These are phyloP conservation scores for Populus simonii DNA, from an alignment of 345 rosid genomes.

Conservation along the genomic window DNA sequence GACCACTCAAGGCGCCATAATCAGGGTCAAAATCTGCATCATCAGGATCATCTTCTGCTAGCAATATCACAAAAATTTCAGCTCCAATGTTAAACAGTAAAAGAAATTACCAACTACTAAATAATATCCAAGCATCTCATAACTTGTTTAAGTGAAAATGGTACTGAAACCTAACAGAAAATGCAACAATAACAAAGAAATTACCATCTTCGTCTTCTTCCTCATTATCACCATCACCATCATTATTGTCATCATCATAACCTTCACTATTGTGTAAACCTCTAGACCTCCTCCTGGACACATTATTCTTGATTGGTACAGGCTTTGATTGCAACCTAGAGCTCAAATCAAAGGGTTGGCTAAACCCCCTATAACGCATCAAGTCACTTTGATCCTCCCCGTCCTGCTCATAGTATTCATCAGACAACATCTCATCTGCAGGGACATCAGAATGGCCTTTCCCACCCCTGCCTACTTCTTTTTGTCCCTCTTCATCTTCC, in stretches of 20 bases:
- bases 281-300: conserved; percentile 58
- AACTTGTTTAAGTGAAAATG: background rate
- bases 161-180: conserved; percentile 1
- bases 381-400: conserved; percentile 91
- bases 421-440: conserved; percentile 98
- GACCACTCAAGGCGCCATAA: conserved; percentile 41
- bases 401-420: conserved; percentile 99
- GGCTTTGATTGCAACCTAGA: conserved; percentile 53
- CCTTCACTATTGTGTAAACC: conserved; percentile 35
- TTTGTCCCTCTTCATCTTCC: conserved; percentile 65
- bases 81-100: conserved; percentile 7
- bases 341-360: conserved; percentile 48
- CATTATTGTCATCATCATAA: conserved; percentile 34
- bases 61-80: conserved; percentile 29
- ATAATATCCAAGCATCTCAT: background rate
- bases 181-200: conserved; percentile 19
- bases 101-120: background rate
- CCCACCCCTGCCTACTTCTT: conserved; percentile 48
- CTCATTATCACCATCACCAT: conserved; percentile 68
- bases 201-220: conserved; percentile 92
- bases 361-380: conserved; percentile 52
- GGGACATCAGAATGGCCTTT: conserved; percentile 80
- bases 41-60: conserved; percentile 94
- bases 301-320: conserved; percentile 28
- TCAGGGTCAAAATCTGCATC: conserved; percentile 97